A percentile compares a stretch with the other conserved stretches of the same genome.
Evolutionary conservation across 352 stramenopile genomes (phyloP).

Genomic region (Elongisporangium senticosum): DNA sequence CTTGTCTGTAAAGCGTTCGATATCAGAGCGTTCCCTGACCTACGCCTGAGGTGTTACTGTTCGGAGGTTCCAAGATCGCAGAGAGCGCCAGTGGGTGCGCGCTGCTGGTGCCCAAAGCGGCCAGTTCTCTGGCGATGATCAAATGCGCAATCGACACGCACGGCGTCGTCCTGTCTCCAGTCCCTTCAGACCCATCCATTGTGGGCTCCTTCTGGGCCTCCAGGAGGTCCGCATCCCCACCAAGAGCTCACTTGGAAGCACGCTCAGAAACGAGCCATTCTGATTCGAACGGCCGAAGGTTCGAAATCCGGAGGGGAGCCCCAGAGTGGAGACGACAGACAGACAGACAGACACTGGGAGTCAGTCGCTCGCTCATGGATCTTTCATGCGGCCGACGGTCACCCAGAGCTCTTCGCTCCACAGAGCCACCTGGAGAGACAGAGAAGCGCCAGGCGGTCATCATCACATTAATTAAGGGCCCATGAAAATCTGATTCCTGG

Average conservation of each 20-base stretch:
- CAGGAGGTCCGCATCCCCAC: neutral
- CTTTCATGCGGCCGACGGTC: neutral
- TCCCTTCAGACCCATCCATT: neutral
- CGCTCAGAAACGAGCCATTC: neutral
- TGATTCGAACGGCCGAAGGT: neutral
- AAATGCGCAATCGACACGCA: neutral
- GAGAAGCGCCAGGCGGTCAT: neutral
- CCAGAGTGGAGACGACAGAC: neutral
- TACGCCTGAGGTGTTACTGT: no score
- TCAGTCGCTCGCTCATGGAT: neutral
- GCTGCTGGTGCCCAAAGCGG: neutral
- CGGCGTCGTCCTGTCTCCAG: neutral
- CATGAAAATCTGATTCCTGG: neutral
- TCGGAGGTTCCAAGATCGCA: neutral
- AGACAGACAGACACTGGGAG: neutral
- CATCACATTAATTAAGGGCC: neutral
- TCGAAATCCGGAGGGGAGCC: neutral
- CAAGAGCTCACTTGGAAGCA: no score
- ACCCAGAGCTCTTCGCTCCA: neutral
- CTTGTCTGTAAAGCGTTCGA: neutral
- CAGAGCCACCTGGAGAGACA: neutral
- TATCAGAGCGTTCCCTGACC: neutral
- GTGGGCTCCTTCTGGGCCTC: neutral
- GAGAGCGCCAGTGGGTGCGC: neutral
- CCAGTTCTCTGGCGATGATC: neutral